phyloP scores from a whole-genome alignment of 176 grass and related monocot species.

The Rhynchospora tenuis region DNA sequence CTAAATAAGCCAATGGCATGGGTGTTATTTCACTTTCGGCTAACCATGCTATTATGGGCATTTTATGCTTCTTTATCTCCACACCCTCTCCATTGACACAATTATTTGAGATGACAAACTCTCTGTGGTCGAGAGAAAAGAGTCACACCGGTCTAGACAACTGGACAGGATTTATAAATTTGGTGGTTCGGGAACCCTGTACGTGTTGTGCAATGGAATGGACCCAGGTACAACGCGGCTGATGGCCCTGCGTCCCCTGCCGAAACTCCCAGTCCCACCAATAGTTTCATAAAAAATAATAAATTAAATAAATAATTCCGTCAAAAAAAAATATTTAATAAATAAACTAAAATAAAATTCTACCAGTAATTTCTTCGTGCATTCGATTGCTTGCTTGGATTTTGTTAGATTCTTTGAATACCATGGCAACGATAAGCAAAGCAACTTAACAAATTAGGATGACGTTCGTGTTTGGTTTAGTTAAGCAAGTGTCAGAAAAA shows the following conservation, averaged over 20 bases:
- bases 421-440: too few relatives aligned
- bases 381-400: neutral
- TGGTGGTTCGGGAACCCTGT: neutral
- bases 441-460: too few relatives aligned
- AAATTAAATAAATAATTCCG: too few relatives aligned
- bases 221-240: neutral
- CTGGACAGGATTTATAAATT: neutral
- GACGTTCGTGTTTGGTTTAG: too few relatives aligned
- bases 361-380: neutral
- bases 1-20: slow-evolving; percentile 5
- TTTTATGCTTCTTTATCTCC: neutral
- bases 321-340: too few relatives aligned
- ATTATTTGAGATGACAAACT: neutral
- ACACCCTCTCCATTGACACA: neutral
- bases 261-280: neutral
- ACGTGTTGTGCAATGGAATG: neutral
- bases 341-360: too few relatives aligned
- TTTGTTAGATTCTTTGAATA: too few relatives aligned
- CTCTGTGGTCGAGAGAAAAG: neutral
- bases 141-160: neutral
- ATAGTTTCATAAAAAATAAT: too few relatives aligned
- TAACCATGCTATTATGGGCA: neutral
- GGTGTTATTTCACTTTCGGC: slow-evolving; percentile 16
- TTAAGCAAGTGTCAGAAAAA: too few relatives aligned
- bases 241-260: neutral